A percentile compares a stretch with the other conserved stretches of the same genome.
Conservation (phyloP, 768 basidiomycete genomes). For the Pilatotrama ljubarskyi region DNA sequence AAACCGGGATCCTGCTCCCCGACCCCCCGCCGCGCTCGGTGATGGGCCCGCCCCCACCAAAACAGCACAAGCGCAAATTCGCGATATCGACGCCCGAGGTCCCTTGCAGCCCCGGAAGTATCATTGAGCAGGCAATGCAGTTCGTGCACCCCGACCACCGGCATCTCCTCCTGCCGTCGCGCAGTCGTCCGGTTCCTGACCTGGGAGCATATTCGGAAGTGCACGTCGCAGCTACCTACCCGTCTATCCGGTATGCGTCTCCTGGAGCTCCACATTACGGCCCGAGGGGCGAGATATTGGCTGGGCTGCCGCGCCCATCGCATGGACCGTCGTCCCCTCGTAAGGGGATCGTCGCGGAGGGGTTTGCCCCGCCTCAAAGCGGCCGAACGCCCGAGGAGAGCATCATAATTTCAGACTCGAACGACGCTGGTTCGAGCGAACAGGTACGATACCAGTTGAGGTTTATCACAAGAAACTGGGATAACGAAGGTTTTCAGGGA, state of each 20-base stretch:
- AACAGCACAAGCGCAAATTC: background rate
- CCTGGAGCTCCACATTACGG: conserved; percentile 3
- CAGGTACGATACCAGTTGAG: too few relatives aligned
- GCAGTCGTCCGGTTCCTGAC: background rate
- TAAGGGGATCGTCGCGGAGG: background rate
- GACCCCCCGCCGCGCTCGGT: background rate
- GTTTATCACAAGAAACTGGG: too few relatives aligned
- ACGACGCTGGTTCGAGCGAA: background rate
- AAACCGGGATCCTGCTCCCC: background rate
- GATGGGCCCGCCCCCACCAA: background rate
- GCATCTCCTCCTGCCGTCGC: background rate
- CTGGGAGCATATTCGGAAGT: background rate
- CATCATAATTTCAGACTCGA: background rate
- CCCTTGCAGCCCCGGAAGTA: background rate
- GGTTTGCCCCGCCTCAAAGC: background rate
- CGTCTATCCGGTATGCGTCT: background rate
- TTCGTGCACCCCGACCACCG: conserved; percentile 12
- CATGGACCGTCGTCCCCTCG: background rate
- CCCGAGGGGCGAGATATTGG: conserved; percentile 2
- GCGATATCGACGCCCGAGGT: background rate
- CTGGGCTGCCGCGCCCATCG: background rate
- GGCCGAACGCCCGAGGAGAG: background rate
- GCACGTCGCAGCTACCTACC: too few relatives aligned
- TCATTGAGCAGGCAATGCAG: background rate
- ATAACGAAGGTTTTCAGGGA: background rate